Evolutionary conservation across 192 early-diverging fungal genomes (phyloP), one percentile per base, ranked within the genome.

Genomic region (Pilobolus umbonatus): DNA sequence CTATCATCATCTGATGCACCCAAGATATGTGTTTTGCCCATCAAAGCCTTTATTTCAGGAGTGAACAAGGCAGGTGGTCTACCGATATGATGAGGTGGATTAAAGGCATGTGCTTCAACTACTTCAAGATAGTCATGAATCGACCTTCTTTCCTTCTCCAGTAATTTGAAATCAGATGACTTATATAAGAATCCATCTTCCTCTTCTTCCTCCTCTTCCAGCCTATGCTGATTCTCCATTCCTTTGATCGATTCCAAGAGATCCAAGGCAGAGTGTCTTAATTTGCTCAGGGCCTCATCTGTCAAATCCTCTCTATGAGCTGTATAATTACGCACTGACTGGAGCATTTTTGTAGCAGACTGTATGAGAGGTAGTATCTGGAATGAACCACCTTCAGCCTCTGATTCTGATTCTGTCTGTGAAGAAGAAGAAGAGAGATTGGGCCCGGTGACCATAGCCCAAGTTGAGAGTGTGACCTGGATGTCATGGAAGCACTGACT

Each of bases 311-410:
- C 76, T 0, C 76, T 69, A 60, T 79, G 55, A 55, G 78, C 59
- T 9, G 75, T 71, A 62, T 83, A 83, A 25, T 74, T 78, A 44
- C 75, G 74, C 17, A 83, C 73, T 6, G 75, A 72, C 19, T 73
- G 61, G 1, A 83, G 55, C 44, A 74, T 70, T 54, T 78, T 80
- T 25, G 80, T 83, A 1, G 74, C 74, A 5, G 76, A 68, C 15
- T 76, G 64, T 0, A 83, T 55, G 15, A 80, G 55, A 4, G 72
- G 67, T 28, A 83, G 29, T 17, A 80, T 51, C 26, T 80, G 72
- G 14, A 80, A 60, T 4, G 57, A 49, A 1, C 63, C 53, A 10
- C 24, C 61, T 40, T 28, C 64, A 5, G 55, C 51, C 5, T 56
- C 47, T 2, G 26, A 8, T 25, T 17, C 12, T 12, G n/a, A n/a